These are phyloP conservation scores for Ganoderma resinaceum DNA, from an alignment of 1,284 basidiomycete genomes.

Conservation along the genomic window DNA sequence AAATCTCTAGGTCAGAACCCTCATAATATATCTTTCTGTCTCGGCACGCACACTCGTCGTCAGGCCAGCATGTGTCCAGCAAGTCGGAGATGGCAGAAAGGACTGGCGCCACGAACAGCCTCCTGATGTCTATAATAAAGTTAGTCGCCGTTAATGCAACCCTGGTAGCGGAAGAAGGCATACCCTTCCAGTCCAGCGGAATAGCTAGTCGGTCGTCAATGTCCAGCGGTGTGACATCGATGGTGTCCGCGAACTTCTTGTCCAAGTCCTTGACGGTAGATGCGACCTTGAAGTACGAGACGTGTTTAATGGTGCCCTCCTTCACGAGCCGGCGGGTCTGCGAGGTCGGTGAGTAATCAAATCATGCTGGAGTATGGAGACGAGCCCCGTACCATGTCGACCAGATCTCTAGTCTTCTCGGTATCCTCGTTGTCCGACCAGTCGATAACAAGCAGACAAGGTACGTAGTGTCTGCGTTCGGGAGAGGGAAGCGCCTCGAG, in stretches of 20 bases:
- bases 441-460: conserved; percentile 62
- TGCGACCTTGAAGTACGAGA: conserved; percentile 54
- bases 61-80: conserved; percentile 58
- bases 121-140: conserved; percentile 50
- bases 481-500: conserved; percentile 53
- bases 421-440: conserved; percentile 58
- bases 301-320: conserved; percentile 51
- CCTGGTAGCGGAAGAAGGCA: conserved; percentile 20
- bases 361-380: background rate
- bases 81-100: conserved; percentile 58
- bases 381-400: conserved; percentile 35
- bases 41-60: conserved; percentile 56
- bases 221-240: conserved; percentile 57
- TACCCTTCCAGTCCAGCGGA: conserved; percentile 55
- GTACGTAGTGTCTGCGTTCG: conserved; percentile 55
- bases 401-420: conserved; percentile 36
- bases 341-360: background rate
- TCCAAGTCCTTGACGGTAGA: conserved; percentile 62
- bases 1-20: background rate
- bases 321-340: conserved; percentile 56
- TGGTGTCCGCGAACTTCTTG: conserved; percentile 51
- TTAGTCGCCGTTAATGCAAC: background rate
- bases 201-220: conserved; percentile 61
- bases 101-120: conserved; percentile 54
- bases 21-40: background rate